Conservation (phyloP, 2,329 filamentous ascomycete species). For the Trichoderma hamatum region DNA sequence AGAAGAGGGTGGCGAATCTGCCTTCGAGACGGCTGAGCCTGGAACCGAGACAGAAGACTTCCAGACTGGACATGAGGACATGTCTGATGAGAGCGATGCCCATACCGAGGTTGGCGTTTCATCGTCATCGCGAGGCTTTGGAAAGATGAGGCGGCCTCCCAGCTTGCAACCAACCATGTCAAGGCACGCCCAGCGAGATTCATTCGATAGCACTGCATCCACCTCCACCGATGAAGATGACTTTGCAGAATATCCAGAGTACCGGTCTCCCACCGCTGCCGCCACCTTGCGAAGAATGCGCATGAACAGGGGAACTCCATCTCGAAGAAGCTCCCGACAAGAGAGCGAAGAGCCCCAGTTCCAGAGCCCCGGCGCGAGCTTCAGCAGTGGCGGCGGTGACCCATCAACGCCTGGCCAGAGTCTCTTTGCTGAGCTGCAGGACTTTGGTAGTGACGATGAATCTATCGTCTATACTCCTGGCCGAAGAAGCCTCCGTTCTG, state of each 20-base stretch:
- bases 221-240: slow-evolving; percentile 77
- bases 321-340: slow-evolving; percentile 60
- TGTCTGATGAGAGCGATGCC: slow-evolving; percentile 67
- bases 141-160: slow-evolving; percentile 48
- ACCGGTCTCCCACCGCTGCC: slow-evolving; percentile 64
- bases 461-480: slow-evolving; percentile 59
- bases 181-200: slow-evolving; percentile 60
- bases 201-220: slow-evolving; percentile 85
- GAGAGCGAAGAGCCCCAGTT: slow-evolving; percentile 61
- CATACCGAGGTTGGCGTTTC: slow-evolving; percentile 88
- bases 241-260: slow-evolving; percentile 45
- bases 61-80: slow-evolving; percentile 85
- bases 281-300: slow-evolving; percentile 70
- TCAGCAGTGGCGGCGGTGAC: slow-evolving; percentile 56
- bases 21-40: slow-evolving; percentile 71
- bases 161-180: slow-evolving; percentile 43
- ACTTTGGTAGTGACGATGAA: slow-evolving; percentile 75
- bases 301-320: slow-evolving; percentile 64
- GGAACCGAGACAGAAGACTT: slow-evolving; percentile 91
- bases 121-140: slow-evolving; percentile 49
- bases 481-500: slow-evolving; percentile 50
- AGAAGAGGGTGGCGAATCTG: slow-evolving; percentile 65
- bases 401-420: slow-evolving; percentile 62
- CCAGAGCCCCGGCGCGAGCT: slow-evolving; percentile 61
- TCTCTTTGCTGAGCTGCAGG: slow-evolving; percentile 86